phyloP scores from a whole-genome alignment of 805 yeast genomes.

The Grigorovia jiainica region DNA sequence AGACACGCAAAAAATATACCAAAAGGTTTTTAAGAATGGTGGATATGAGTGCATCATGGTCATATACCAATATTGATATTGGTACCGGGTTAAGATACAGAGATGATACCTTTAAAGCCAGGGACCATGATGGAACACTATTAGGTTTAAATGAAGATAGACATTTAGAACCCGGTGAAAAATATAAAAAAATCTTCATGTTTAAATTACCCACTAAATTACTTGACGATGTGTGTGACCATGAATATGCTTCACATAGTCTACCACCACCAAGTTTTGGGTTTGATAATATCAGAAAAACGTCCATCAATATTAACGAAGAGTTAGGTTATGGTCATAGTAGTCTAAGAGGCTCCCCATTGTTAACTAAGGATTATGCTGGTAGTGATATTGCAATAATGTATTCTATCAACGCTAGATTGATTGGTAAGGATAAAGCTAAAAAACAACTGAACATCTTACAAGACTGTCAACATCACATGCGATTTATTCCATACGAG shows the following conservation, averaged over 20 bases:
- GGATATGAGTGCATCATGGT: constrained; percentile 45
- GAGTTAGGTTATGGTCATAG: constrained; percentile 48
- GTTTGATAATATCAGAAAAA: constrained; percentile 22
- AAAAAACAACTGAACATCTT: constrained; percentile 11
- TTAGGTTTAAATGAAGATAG: constrained; percentile 38
- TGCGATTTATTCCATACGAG: constrained; percentile 25
- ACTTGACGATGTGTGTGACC: constrained; percentile 44
- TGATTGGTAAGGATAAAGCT: constrained; percentile 37
- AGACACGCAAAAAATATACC: constrained; percentile 11
- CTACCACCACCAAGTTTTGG: constrained; percentile 36
- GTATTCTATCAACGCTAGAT: constrained; percentile 45
- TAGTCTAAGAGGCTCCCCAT: constrained; percentile 42
- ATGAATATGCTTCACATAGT: constrained; percentile 28
- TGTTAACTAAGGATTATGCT: constrained; percentile 38
- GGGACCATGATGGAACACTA: constrained; percentile 19
- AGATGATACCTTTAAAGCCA: constrained; percentile 8
- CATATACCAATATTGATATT: constrained; percentile 36
- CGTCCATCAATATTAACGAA: constrained; percentile 23
- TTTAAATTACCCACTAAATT: constrained; percentile 46
- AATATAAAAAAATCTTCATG: constrained; percentile 46
- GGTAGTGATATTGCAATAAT: constrained; percentile 32
- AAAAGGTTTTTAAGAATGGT: constrained; percentile 38
- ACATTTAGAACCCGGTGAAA: constrained; percentile 36
- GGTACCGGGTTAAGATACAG: constrained; percentile 33
- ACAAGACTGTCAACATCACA: constrained; percentile 12